These are phyloP conservation scores for Mycena sp. DNA, from an alignment of 1,284 basidiomycete genomes.

Conservation along the genomic window DNA sequence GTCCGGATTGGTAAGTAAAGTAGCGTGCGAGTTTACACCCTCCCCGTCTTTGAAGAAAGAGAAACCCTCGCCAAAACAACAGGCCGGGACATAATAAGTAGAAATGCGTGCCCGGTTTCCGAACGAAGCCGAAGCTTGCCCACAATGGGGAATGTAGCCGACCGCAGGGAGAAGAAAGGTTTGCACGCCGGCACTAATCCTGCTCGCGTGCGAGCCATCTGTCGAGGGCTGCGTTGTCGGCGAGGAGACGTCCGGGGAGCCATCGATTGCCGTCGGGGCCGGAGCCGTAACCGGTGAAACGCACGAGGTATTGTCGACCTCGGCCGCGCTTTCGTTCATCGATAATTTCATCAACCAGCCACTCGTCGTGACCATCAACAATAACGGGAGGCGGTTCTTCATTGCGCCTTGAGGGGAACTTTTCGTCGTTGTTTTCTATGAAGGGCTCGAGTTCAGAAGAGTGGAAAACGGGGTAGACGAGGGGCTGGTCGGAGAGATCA, in stretches of 20 bases:
- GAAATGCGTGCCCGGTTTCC: too few relatives aligned
- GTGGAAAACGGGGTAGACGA: constrained; percentile 4
- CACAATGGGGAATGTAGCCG: too few relatives aligned
- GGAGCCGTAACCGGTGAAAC: constrained; percentile 36
- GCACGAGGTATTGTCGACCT: constrained; percentile 31
- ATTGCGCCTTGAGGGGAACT: not conserved
- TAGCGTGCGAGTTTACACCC: too few relatives aligned
- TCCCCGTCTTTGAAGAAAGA: too few relatives aligned
- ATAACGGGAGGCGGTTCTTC: not conserved
- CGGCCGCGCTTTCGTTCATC: constrained; percentile 31
- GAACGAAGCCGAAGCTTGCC: too few relatives aligned
- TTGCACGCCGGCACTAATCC: too few relatives aligned
- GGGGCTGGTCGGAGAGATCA: not conserved
- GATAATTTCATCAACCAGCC: constrained; percentile 37
- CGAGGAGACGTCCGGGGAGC: constrained; percentile 31
- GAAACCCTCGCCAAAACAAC: too few relatives aligned
- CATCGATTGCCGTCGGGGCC: constrained; percentile 37
- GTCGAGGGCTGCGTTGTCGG: constrained; percentile 37
- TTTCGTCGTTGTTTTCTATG: not conserved
- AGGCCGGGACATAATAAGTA: too few relatives aligned
- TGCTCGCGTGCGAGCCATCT: too few relatives aligned
- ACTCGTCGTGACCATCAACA: constrained; percentile 26
- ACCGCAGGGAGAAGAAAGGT: too few relatives aligned
- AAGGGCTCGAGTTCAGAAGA: constrained; percentile 1
- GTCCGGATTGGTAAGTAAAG: too few relatives aligned